Evolutionary conservation across 176 grass and related monocot species (phyloP), one percentile per base, ranked within the genome.

Genomic region (Hordeum marinum): DNA sequence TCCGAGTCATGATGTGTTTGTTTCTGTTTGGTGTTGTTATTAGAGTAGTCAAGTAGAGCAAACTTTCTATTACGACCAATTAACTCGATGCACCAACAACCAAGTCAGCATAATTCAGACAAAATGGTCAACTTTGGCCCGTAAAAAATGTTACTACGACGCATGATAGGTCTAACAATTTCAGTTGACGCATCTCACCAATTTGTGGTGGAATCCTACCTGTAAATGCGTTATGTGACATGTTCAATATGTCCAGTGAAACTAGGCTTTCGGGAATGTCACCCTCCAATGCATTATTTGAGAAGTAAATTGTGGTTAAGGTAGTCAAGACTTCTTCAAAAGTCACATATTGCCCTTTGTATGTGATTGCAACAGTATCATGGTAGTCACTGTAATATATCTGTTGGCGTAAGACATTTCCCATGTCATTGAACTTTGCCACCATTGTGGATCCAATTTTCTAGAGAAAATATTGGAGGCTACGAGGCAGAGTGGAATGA

Each of bases 401-500:
- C 9, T 13, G 24, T 27, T 11, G 8, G 3, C 0, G 0, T 27
- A 27, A 63, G 3, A 27, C 14, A 6, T 27, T 27, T 27, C 24
- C 24, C 0, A 5, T 29, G 0, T 6, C 23, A 26, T 11, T n/a
- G 3, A 11, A 11, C 23, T 26, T 25, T 26, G 10, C 59, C 23
- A 26, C 11, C 61, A 63, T 63, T 6, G 61, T 8, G 5, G 59
- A 26, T 26, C 24, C 41, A 87, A 50, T 26, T 26, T 65, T 2
- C 73, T 65, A 37, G 63, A 42, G 21, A 90, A 68, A 20, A 84
- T 75, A 18, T 87, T 90, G 66, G 65, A 90, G 7, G 84, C 72
- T 2, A 90, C n/a, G n/a, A n/a, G n/a, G n/a, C n/a, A n/a, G n/a
- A n/a, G n/a, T n/a, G n/a, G n/a, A n/a, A n/a, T n/a, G n/a, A n/a